Base-by-base conservation (phyloP, 1,284 basidiomycete genomes). In the Peniophora sp. region DNA sequence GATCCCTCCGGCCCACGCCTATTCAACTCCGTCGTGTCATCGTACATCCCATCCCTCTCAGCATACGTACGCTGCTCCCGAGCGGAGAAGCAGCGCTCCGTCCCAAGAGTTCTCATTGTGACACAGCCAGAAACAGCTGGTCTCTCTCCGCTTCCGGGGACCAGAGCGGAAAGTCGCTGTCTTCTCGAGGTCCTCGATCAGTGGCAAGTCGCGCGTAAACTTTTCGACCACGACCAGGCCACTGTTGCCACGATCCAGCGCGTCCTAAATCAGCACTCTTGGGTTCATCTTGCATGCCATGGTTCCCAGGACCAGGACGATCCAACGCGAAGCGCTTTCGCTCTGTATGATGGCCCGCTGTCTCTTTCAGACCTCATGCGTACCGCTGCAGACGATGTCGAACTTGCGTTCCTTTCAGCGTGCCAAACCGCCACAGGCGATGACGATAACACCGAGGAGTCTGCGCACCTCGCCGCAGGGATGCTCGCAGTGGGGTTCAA, bases 341-440 rank as follows among this genome's bases (percentile, higher is more conserved):
- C 22, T 3, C 20, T 45, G 12, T 22, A 22, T 20, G 44, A 45
- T 22, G 20, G 44, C 44, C 20, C n/a, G 12, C 20, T 45, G 20
- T 14, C 19, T 5, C 44, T 45, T 10, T 25, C 20, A 9, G 20
- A 5, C 10, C 2, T 45, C 44, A 45, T 45, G 44, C 44, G 23
- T 10, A n/a, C 14, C 6, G 16, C 8, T 3, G 14, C 14, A 9
- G 20, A 45, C 20, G 10, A 24, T 9, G 23, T 16, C 19, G 44
- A 12, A 60, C 59, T 14, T 64, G 38, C 38, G 16, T 41, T 41
- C 38, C 38, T 41, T 16, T 41, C 38, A 8, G 38, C 38, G 38
- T 41, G 63, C 48, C 51, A 59, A 49, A 61, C 59, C 2, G 57
- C 57, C 2, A 47, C 52, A 11, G 53, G 53, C 5, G 51, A 58